Conservation (phyloP, 164 flowering plant genomes). For the Chloranthus sessilifolius region DNA sequence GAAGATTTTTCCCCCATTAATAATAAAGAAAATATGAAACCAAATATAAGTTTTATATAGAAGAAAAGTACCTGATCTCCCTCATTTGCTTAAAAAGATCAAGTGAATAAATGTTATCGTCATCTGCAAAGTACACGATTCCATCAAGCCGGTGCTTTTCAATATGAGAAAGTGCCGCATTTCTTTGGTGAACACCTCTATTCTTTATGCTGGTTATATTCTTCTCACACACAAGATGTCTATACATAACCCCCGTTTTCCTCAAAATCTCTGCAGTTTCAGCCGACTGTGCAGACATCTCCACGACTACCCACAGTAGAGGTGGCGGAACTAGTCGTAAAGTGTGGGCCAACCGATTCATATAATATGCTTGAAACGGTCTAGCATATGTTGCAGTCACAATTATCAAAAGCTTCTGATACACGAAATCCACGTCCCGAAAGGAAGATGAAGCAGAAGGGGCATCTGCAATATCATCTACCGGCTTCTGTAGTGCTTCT, state of each 20-base stretch:
- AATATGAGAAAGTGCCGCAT: constrained; percentile 77
- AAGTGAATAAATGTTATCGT: constrained; percentile 47
- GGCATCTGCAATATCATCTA: constrained; percentile 15
- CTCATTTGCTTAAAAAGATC: constrained; percentile 71
- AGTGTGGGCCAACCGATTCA: constrained; percentile 69
- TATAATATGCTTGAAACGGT: constrained; percentile 73
- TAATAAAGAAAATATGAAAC: background rate
- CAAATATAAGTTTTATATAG: background rate
- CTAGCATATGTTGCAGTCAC: constrained; percentile 63
- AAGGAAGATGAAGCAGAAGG: constrained; percentile 7
- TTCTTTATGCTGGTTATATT: constrained; percentile 47
- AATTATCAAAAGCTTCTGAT: constrained; percentile 61
- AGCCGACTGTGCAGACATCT: constrained; percentile 61
- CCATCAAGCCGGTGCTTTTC: constrained; percentile 87
- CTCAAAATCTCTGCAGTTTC: constrained; percentile 76
- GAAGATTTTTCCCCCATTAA: too few species aligned
- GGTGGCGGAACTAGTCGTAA: constrained; percentile 63
- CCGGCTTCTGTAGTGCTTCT: background rate
- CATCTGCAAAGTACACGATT: constrained; percentile 84
- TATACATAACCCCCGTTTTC: constrained; percentile 71
- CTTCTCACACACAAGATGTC: constrained; percentile 72
- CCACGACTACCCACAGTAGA: constrained; percentile 86
- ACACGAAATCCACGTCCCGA: constrained; percentile 20
- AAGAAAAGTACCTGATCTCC: constrained; percentile 56
- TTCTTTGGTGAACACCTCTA: constrained; percentile 55